phyloP scores from a whole-genome alignment of 441 rosid genomes.

The Populus hybrid region DNA sequence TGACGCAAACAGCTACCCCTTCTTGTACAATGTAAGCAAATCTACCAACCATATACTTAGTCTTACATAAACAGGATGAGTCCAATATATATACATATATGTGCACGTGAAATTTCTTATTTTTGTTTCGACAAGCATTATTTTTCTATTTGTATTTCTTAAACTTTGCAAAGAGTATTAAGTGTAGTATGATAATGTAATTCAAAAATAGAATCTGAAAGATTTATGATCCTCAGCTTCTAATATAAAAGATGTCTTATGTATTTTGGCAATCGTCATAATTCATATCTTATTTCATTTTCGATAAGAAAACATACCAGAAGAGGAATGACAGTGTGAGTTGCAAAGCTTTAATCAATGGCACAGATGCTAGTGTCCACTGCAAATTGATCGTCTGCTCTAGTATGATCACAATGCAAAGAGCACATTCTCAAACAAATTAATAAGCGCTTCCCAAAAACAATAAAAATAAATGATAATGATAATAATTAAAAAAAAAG shows the following conservation, averaged over 20 bases:
- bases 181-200: background rate
- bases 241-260: background rate
- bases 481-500: background rate
- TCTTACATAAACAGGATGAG: background rate
- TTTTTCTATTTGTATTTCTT: background rate
- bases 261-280: background rate
- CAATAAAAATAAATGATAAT: background rate
- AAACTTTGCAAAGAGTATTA: background rate
- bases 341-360: slow-evolving; percentile 83
- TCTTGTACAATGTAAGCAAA: background rate
- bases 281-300: background rate
- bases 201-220: background rate
- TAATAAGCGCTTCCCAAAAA: slow-evolving; percentile 3
- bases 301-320: slow-evolving; percentile 48
- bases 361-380: slow-evolving; percentile 81
- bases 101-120: too few relatives aligned
- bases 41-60: background rate
- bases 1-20: too few relatives aligned
- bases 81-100: too few relatives aligned
- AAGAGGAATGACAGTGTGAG: slow-evolving; percentile 77
- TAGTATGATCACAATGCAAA: slow-evolving; percentile 21
- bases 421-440: slow-evolving; percentile 18
- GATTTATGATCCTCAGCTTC: background rate
- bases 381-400: slow-evolving; percentile 71
- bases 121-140: too few relatives aligned